Base-by-base conservation (phyloP, 495 filamentous ascomycete genomes). In the Penicillium alfredii region DNA sequence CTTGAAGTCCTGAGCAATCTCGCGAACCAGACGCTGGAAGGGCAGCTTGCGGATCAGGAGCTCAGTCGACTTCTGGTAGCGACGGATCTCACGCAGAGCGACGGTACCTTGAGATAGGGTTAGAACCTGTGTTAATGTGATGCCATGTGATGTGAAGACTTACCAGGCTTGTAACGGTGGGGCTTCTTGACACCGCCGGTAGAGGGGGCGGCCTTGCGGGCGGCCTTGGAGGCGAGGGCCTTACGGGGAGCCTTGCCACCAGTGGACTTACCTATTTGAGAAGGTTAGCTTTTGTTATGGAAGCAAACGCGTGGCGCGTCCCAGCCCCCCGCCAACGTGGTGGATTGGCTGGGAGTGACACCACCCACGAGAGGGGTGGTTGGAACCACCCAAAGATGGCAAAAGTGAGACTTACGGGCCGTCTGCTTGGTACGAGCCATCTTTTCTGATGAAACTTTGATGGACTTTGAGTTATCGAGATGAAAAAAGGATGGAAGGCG, bases 31-130 rank as follows among this genome's bases (percentile, higher is more conserved):
- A 76, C 92, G 93, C 81, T 99, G 92, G 86, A 99, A 99, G 63
- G 92, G 92, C 56, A 99, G 88, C 87, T 99, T 99, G 81, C 92
- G 92, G 81, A 99, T 99, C 57, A 99, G 71, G 44, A 99, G 90
- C 86, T 99, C 92, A 58, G 92, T 99, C 54, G 88, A 95, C 81
- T 99, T 99, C 81, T 99, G 92, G 82, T 99, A 99, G 63, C 92
- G 92, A 89, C 92, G 93, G 68, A 99, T 99, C 78, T 99, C 92
- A 90, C 92, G 92, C 57, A 99, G 92, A 89, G 92, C 92, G 84
- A 99, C 92, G 76, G 92, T 99, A 77, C 80, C 80, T 80, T n/a
- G 41, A 3, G 17, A 50, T 40, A 16, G 17, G 21, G 44, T 71
- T 62, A 76, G 64, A n/a, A n/a, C n/a, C n/a, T n/a, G n/a, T n/a